Evolutionary conservation across 1,284 basidiomycete genomes (phyloP).

Genomic region (Ganoderma multipileum): DNA sequence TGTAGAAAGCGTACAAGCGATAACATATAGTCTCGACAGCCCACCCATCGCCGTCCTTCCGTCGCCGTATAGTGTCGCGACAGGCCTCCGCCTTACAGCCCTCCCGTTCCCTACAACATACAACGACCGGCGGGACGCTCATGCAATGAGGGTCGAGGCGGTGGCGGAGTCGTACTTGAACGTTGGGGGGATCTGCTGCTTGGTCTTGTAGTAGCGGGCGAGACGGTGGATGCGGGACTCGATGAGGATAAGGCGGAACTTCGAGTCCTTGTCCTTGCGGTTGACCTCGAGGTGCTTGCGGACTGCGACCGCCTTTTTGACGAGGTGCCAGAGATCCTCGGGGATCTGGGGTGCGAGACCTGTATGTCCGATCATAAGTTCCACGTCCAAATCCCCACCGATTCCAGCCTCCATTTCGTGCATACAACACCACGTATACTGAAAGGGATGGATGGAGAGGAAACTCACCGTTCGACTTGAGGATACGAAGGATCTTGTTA

Average conservation of each 20-base stretch:
- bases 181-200: conserved; percentile 95
- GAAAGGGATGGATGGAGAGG: not conserved
- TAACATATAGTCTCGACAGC: conserved; percentile 35
- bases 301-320: conserved; percentile 99
- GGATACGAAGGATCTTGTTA: conserved; percentile 99
- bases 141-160: conserved; percentile 87
- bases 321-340: conserved; percentile 99
- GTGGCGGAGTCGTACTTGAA: conserved; percentile 98
- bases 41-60: conserved; percentile 27
- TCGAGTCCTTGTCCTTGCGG: conserved; percentile 98
- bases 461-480: conserved; percentile 90
- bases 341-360: conserved; percentile 97
- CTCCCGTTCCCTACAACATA: conserved; percentile 29
- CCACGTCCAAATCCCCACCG: conserved; percentile 4
- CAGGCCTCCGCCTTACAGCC: conserved; percentile 10
- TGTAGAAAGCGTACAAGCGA: conserved; percentile 37
- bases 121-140: conserved; percentile 37
- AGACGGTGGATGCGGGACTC: conserved; percentile 99
- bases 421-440: not conserved
- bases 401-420: not conserved
- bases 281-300: conserved; percentile 99
- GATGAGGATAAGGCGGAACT: conserved; percentile 98
- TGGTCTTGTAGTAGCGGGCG: conserved; percentile 97
- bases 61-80: conserved; percentile 11
- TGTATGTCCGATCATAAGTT: conserved; percentile 40